Conservation (phyloP, 805 yeast genomes). For the Sugiyamaella mastotermitis region DNA sequence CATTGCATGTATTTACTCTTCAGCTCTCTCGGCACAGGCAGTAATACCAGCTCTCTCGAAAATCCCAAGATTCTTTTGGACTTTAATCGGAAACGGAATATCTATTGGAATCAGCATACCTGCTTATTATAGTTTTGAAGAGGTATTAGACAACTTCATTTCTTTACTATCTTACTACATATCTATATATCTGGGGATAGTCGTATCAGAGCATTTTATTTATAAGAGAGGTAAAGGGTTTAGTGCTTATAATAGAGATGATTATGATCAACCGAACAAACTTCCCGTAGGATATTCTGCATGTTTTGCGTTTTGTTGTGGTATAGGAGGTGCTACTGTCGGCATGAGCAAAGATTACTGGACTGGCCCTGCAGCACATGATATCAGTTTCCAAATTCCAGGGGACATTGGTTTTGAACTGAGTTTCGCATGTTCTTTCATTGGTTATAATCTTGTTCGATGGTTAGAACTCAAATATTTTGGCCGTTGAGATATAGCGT, state of each 20-base stretch:
- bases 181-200: conserved; percentile 71
- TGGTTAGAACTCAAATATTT: conserved; percentile 56
- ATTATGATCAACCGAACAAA: conserved; percentile 48
- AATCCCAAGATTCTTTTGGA: conserved; percentile 78
- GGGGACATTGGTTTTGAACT: conserved; percentile 83
- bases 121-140: conserved; percentile 64
- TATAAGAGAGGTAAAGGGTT: conserved; percentile 60
- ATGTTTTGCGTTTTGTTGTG: conserved; percentile 66
- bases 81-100: conserved; percentile 61
- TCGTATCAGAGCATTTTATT: conserved; percentile 70
- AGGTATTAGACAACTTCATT: conserved; percentile 78
- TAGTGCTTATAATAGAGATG: conserved; percentile 53
- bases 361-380: conserved; percentile 54
- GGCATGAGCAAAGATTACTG: conserved; percentile 87
- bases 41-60: conserved; percentile 63
- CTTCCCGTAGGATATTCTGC: conserved; percentile 77
- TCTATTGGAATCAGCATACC: conserved; percentile 83
- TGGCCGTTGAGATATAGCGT: conserved; percentile 35
- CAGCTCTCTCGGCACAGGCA: conserved; percentile 77
- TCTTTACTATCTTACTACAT: conserved; percentile 81
- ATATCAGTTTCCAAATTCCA: conserved; percentile 40
- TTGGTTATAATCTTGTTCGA: conserved; percentile 52
- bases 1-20: conserved; percentile 87
- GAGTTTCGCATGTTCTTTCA: conserved; percentile 55
- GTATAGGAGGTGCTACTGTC: conserved; percentile 71